These are phyloP conservation scores for Oxytropis ochrocephala DNA, from an alignment of 306 rosid species.

Conservation along the genomic window DNA sequence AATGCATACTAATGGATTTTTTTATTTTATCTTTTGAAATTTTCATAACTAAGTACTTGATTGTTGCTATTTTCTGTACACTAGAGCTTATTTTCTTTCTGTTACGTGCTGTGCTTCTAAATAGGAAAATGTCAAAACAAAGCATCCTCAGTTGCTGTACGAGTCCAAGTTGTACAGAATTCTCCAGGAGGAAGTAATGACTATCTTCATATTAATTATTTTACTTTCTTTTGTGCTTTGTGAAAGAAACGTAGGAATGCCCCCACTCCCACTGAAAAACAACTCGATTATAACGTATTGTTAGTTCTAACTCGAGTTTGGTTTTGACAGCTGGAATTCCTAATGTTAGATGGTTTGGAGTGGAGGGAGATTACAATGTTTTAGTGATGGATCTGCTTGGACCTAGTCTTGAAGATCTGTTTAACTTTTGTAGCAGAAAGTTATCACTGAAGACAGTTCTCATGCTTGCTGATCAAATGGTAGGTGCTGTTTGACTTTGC, in stretches of 20 bases:
- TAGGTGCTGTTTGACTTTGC: constrained; percentile 19
- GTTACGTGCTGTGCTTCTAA: constrained; percentile 10
- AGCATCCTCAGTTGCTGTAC: constrained; percentile 93
- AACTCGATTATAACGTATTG: background rate
- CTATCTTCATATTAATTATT: background rate
- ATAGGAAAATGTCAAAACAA: constrained; percentile 93
- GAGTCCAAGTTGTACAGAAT: constrained; percentile 95
- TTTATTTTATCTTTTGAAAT: background rate
- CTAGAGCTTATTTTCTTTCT: background rate
- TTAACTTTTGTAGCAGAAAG: constrained; percentile 91
- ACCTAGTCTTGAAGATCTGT: constrained; percentile 95
- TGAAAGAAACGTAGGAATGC: background rate
- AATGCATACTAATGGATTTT: background rate
- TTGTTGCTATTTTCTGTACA: background rate
- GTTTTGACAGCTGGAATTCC: constrained; percentile 79
- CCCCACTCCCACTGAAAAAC: background rate
- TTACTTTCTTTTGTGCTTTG: background rate
- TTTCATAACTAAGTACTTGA: background rate
- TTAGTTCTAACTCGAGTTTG: constrained; percentile 25
- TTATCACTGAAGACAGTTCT: constrained; percentile 89
- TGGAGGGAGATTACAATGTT: constrained; percentile 91
- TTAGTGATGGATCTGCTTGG: constrained; percentile 96
- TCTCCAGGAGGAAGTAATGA: constrained; percentile 90
- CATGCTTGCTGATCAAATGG: constrained; percentile 99
- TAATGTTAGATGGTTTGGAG: constrained; percentile 94